Base-by-base conservation (phyloP, 768 basidiomycete genomes). In the Hebeloma cylindrosporum region DNA sequence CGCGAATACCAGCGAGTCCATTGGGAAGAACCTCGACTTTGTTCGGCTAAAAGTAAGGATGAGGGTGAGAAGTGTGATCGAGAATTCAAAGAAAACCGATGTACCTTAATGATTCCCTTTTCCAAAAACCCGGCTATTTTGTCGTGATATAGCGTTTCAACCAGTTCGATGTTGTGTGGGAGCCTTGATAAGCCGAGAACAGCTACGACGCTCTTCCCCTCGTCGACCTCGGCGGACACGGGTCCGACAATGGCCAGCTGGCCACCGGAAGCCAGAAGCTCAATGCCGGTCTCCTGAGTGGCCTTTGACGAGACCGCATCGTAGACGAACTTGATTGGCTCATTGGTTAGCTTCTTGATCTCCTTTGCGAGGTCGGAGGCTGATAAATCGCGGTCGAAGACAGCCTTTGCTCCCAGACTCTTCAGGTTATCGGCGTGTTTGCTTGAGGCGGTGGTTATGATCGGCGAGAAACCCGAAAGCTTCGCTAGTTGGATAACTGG, bases 1-100 rank as follows among this genome's bases (percentile, higher is more conserved):
- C 59, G 25, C 58, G 56, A 50, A 78, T 68, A 4, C 69, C 77
- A 10, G 53, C 61, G 14, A 78, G 59, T 11, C 77, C 77, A 11
- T 65, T 63, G 2, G 67, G 60, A 13, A 78, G 31, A 13, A 69
- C 51, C 39, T 76, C 73, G 2, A 74, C 62, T 18, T 54, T 54
- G 59, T 74, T 77, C 1, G 76, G 71, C 75, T 78, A 21, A 9
- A 38, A 28, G 31, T 26, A 6, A 14, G 17, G 22, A 29, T 17
- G 21, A 7, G 22, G 7, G 14, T 35, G 5, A 20, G n/a, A 17
- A 13, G 32, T 16, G 13, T 25, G 6, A 22, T 34, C 18, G 51
- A 53, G 17, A 14, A 7, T 4, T 9, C 8, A 8, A 7, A 8
- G 14, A 18, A 26, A 14, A n/a, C 9, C 5, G n/a, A 27, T 25